Evolutionary conservation across 805 yeast species (phyloP), one percentile per base, ranked within the genome.

Genomic region (Zygosaccharomyces pseudorouxii): DNA sequence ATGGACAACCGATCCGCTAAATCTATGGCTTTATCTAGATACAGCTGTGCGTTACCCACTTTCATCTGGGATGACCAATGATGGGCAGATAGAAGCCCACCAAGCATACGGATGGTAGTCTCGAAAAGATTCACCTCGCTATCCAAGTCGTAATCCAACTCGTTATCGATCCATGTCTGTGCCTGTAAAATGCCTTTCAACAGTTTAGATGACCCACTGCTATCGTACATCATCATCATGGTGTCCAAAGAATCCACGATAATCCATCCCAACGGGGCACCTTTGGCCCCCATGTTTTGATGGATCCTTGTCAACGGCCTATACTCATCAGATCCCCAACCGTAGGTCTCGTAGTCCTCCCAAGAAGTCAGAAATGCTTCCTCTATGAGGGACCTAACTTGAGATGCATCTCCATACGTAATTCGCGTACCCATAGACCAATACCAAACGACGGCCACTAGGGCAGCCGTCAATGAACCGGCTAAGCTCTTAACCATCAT

Each of bases 41-140:
- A 88, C 47, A 86, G 50, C 41, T 81, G 86, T 7, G 62, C 53
- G 19, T 57, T 56, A 3, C 67, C 68, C 3, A 61, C 43, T 4
- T 49, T 31, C 7, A 60, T 39, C 56, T 86, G 90, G 11, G 75
- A 70, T 1, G 90, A 76, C 25, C 88, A 68, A 55, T 86, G 82
- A 60, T 79, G 80, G 0, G 96, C 95, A 2, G 96, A 84, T 42
- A 90, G 69, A n/a, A 90, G 72, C 0, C 97, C 97, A 38, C 97
- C 97, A 22, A 90, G 71, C 95, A 90, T 88, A 63, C 97, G 76
- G 54, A 88, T 89, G 5, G 97, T 88, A n/a, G 97, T 89, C 64
- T 89, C 97, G 67, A 90, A 90, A 5, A 89, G 82, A 62, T 84
- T 89, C 37, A 88, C 93, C 30, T 77, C 77, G 52, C 82, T 79